Conservation (phyloP, 306 rosid genomes). For the Lathyrus aphaca region DNA sequence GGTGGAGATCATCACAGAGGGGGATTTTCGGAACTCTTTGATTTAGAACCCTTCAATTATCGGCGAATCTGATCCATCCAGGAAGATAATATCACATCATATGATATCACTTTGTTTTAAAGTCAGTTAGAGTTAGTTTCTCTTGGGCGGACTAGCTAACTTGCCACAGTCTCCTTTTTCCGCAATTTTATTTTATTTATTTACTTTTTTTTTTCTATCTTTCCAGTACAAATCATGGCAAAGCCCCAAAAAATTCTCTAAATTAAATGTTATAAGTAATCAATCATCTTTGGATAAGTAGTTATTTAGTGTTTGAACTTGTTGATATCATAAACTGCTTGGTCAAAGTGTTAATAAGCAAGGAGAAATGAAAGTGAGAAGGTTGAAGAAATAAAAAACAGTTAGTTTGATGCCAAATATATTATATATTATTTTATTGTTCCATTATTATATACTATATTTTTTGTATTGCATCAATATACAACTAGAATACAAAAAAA, state of each 20-base stretch:
- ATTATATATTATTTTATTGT: too few species aligned
- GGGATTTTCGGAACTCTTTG: constrained; percentile 50
- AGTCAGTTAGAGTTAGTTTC: constrained; percentile 12
- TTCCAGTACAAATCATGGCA: constrained; percentile 15
- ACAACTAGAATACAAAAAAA: too few species aligned
- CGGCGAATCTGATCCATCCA: constrained; percentile 3
- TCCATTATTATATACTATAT: too few species aligned
- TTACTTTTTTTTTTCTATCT: neutral
- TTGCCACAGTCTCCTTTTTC: constrained; percentile 32
- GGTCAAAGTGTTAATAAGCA: too few species aligned
- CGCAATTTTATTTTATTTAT: constrained; percentile 25
- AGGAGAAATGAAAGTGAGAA: too few species aligned
- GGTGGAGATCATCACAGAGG: constrained; percentile 36
- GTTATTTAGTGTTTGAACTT: constrained; percentile 24
- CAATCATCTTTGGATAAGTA: constrained; percentile 2
- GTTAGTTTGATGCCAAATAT: neutral
- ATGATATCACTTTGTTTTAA: constrained; percentile 19
- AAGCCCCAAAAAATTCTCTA: constrained; percentile 27
- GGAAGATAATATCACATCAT: neutral
- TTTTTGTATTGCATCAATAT: too few species aligned
- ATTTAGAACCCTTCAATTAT: constrained; percentile 55
- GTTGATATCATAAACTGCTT: too few species aligned
- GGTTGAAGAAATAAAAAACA: constrained; percentile 26
- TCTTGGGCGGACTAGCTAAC: constrained; percentile 4
- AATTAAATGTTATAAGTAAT: neutral